These are phyloP conservation scores for Silene noctiflora DNA, from an alignment of 179 eudicot genomes.

Conservation along the genomic window DNA sequence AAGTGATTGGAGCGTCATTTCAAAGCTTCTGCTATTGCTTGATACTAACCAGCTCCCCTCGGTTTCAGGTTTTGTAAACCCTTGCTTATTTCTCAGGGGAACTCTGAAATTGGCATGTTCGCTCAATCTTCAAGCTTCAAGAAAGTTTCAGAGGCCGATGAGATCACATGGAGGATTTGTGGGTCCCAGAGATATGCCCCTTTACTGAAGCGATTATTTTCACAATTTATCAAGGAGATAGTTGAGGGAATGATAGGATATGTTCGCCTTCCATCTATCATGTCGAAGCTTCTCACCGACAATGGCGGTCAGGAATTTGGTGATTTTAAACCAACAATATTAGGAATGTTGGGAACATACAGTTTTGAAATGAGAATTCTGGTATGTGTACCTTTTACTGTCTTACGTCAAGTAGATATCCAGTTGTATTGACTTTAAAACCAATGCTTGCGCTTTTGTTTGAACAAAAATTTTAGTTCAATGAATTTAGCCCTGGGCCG, in stretches of 20 bases:
- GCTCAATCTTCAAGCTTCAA: slow-evolving; percentile 31
- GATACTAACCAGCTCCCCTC: slow-evolving; percentile 16
- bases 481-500: background rate
- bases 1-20: background rate
- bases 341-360: slow-evolving; percentile 95
- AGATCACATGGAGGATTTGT: slow-evolving; percentile 56
- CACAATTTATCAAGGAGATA: slow-evolving; percentile 74
- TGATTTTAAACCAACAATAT: slow-evolving; percentile 81
- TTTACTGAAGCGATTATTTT: slow-evolving; percentile 58
- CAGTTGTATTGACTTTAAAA: background rate
- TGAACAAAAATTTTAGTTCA: background rate
- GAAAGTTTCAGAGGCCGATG: slow-evolving; percentile 33
- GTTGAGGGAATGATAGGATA: slow-evolving; percentile 97
- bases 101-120: slow-evolving; percentile 26
- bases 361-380: slow-evolving; percentile 86
- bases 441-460: background rate
- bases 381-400: slow-evolving; percentile 40
- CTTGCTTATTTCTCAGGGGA: slow-evolving; percentile 38
- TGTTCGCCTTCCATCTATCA: slow-evolving; percentile 77
- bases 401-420: background rate
- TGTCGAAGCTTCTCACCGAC: slow-evolving; percentile 84
- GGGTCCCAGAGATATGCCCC: slow-evolving; percentile 49
- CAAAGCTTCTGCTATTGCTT: slow-evolving; percentile 8
- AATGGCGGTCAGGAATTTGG: slow-evolving; percentile 92
- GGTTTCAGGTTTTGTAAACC: slow-evolving; percentile 83